These are phyloP conservation scores for Populus euphratica DNA, from an alignment of 345 rosid genomes.

Conservation along the genomic window DNA sequence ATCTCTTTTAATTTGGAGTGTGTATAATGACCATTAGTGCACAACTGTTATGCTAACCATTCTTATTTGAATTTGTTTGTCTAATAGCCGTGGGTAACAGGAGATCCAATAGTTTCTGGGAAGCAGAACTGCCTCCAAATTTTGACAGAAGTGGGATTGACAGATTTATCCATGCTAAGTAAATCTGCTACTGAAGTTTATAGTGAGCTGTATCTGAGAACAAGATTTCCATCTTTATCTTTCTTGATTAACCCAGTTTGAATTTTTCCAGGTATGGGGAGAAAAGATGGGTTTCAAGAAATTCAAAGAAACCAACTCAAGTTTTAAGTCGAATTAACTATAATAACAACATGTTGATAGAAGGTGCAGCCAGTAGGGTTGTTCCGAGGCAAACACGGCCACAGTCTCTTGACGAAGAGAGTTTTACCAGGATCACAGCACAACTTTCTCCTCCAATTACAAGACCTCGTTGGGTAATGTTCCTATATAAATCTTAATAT, in stretches of 20 bases:
- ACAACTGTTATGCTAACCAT: not conserved
- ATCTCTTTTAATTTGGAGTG: not conserved
- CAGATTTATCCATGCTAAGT: constrained; percentile 25
- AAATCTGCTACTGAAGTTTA: not conserved
- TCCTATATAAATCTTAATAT: not conserved
- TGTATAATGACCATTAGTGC: not conserved
- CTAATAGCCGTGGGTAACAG: constrained; percentile 19
- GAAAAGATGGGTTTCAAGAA: constrained; percentile 15
- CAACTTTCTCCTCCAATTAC: constrained; percentile 34
- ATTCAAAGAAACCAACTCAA: constrained; percentile 32
- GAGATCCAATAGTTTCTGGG: constrained; percentile 26
- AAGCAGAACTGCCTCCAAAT: constrained; percentile 19
- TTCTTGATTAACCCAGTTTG: not conserved
- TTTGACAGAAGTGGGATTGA: constrained; percentile 9
- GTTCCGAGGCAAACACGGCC: constrained; percentile 40
- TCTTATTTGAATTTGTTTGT: not conserved
- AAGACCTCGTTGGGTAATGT: constrained; percentile 48
- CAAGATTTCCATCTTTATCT: not conserved
- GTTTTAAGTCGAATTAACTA: constrained; percentile 11
- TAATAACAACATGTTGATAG: constrained; percentile 18
- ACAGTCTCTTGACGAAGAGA: constrained; percentile 63
- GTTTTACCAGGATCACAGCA: constrained; percentile 40
- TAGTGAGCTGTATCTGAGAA: not conserved
- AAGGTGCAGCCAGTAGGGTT: constrained; percentile 28
- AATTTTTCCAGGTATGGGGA: constrained; percentile 14